Conservation (phyloP, 306 rosid species). For the Acacia crassicarpa region DNA sequence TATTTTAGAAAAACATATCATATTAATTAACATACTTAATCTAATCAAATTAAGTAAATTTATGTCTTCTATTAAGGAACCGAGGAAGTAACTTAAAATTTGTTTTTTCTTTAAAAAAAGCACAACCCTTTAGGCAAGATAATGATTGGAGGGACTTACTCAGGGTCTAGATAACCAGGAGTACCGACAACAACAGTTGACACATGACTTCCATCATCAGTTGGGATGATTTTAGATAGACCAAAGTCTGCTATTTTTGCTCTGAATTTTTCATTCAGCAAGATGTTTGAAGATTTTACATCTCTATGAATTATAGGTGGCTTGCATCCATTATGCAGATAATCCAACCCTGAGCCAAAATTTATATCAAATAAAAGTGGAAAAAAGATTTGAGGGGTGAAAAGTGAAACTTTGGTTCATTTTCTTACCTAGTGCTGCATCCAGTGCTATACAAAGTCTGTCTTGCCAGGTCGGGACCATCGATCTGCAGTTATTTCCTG, state of each 20-base stretch:
- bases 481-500: background rate
- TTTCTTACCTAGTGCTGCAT: conserved; percentile 43
- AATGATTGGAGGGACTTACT: conserved; percentile 26
- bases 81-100: no score
- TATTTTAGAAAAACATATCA: no score
- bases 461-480: conserved; percentile 40
- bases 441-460: conserved; percentile 44
- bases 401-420: background rate
- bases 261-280: conserved; percentile 38
- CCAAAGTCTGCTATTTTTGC: conserved; percentile 53
- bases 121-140: background rate
- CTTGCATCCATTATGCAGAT: conserved; percentile 38
- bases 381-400: background rate
- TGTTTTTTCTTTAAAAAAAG: background rate
- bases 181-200: conserved; percentile 46
- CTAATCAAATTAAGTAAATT: no score
- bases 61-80: no score
- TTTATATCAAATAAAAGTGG: background rate
- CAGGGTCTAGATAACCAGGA: conserved; percentile 43
- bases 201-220: conserved; percentile 25
- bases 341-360: conserved; percentile 45
- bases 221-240: conserved; percentile 35
- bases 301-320: conserved; percentile 52
- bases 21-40: no score
- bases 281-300: conserved; percentile 48